Conservation (phyloP, 2,329 filamentous ascomycete species). For the Emergomyces orientalis region DNA sequence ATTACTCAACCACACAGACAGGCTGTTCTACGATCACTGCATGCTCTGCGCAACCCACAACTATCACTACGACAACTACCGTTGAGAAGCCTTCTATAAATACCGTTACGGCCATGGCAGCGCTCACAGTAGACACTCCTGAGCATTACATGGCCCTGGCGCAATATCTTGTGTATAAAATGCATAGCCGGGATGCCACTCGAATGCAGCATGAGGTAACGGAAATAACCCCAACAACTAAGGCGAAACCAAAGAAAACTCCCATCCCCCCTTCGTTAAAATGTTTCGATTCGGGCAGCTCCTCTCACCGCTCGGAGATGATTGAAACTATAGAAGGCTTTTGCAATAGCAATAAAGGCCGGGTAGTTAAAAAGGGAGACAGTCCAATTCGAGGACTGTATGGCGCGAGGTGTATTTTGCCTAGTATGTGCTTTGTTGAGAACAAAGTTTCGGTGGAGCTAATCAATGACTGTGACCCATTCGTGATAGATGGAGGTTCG, state of each 20-base stretch:
- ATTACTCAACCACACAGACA: neutral
- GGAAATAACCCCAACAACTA: neutral
- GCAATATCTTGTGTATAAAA: neutral
- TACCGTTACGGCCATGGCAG: neutral
- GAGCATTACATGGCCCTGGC: conserved; percentile 1
- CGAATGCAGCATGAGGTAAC: neutral
- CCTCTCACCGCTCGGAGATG: neutral
- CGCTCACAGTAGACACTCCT: neutral
- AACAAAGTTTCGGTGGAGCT: neutral
- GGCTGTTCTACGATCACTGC: neutral
- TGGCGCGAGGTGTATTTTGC: neutral
- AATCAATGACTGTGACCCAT: conserved; percentile 2
- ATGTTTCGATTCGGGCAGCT: neutral
- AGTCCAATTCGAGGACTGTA: neutral
- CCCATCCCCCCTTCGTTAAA: neutral
- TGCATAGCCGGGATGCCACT: conserved; percentile 1
- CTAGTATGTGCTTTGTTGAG: neutral
- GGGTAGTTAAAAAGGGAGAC: neutral
- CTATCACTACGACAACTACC: conserved; percentile 3
- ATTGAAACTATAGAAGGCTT: neutral
- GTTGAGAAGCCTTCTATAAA: neutral
- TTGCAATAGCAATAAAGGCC: neutral
- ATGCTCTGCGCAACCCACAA: conserved; percentile 1
- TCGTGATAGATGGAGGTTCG: neutral
- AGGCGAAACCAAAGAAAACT: neutral